Conservation (phyloP, 164 flowering plant species). For the Tetracentron sinense region DNA sequence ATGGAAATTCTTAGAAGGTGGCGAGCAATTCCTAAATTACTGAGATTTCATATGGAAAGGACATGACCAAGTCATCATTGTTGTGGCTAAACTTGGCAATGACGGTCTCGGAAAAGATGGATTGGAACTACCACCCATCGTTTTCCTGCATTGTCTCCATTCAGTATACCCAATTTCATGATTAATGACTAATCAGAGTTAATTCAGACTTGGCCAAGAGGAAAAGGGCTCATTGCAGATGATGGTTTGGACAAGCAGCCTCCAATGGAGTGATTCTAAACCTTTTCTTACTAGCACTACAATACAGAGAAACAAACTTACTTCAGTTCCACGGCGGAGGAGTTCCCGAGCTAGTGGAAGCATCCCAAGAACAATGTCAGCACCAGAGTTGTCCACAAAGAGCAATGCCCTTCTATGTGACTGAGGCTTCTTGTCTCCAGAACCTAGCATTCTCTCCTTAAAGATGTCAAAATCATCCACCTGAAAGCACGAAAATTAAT, state of each 20-base stretch:
- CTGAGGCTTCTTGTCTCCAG: constrained; percentile 47
- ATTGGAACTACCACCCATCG: background rate
- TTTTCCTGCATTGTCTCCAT: background rate
- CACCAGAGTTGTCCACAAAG: constrained; percentile 98
- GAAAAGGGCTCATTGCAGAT: background rate
- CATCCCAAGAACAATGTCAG: constrained; percentile 94
- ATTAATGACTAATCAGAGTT: background rate
- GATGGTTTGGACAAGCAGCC: background rate
- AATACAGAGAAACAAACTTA: constrained; percentile 24
- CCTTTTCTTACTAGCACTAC: background rate
- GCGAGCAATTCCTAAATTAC: background rate
- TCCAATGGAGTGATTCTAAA: background rate
- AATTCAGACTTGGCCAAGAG: background rate
- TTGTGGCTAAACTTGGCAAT: background rate
- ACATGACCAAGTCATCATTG: background rate
- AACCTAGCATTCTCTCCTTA: constrained; percentile 87
- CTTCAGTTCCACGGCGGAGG: constrained; percentile 95
- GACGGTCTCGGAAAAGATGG: background rate
- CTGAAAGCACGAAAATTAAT: constrained; percentile 30
- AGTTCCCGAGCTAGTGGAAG: constrained; percentile 97
- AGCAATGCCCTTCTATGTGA: constrained; percentile 87
- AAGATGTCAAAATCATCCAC: constrained; percentile 90
- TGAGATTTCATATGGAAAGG: background rate
- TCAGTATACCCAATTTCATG: background rate
- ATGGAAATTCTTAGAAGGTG: background rate